Base-by-base conservation (phyloP, 1,139 yeast genomes). In the Scheffersomyces lignicola region DNA sequence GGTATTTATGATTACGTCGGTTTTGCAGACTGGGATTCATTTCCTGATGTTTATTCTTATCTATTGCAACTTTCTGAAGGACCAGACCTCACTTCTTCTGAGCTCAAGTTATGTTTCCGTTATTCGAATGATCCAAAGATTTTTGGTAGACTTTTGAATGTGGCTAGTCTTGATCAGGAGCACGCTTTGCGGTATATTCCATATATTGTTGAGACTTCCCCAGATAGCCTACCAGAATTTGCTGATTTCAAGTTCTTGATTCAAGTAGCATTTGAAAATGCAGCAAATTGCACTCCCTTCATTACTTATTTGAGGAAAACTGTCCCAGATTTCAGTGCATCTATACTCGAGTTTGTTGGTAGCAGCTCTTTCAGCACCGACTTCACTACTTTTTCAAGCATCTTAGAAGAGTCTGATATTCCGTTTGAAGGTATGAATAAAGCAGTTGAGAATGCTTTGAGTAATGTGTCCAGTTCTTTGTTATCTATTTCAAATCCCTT, bases 401-500 rank as follows among this genome's bases (percentile, higher is more conserved):
- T 42, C 31, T 41, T 54, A 11, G 41, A 38, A 13, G 41, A 34
- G 5, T 38, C 36, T n/a, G 40, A 43, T 6, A 24, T 44, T 13
- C 47, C 56, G 3, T 35, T 42, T 11, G 37, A 42, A 5, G 32
- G 36, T 5, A 35, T 56, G 16, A 41, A 44, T 2, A 28, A 34
- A 1, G 34, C 41, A 5, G 33, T 54, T 9, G 32, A 21, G 2
- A 11, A 18, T 0, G 48, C 54, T 10, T 31, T 59, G 4, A 27
- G 38, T 14, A 16, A 35, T 30, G 23, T 49, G 31, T 32, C 47
- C 16, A 36, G 31, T 3, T 42, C 41, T 24, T 36, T 51, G 9
- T 44, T 76, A 18, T 52, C 80, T 0, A 51, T 76, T 18, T 69
- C 78, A 0, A 76, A 74, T 43, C 66, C 78, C 2, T 47, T 78